phyloP scores from a whole-genome alignment of 371 early-diverging fungal genomes.

The Actinomucor elegans region DNA sequence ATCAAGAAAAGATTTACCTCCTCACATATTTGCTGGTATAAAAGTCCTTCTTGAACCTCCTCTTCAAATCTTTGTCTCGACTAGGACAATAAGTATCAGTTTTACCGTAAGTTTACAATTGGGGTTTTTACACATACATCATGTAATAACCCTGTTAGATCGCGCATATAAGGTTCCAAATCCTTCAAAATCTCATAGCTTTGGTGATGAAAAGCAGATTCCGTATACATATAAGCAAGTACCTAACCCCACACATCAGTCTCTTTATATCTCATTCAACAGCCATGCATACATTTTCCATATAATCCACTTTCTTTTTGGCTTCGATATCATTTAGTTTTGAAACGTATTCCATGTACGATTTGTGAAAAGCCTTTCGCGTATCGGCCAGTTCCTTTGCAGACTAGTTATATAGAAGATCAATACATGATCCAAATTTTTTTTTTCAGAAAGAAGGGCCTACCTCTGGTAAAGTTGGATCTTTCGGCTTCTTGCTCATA shows the following conservation, averaged over 20 bases:
- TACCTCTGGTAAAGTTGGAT: constrained; percentile 61
- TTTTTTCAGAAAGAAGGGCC: too few relatives aligned
- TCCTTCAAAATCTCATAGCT: constrained; percentile 72
- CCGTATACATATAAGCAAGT: constrained; percentile 71
- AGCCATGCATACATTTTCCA: constrained; percentile 66
- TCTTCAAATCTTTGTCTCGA: constrained; percentile 43
- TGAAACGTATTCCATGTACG: constrained; percentile 67
- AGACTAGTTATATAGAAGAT: constrained; percentile 28
- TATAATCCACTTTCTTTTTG: constrained; percentile 70
- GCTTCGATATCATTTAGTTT: constrained; percentile 68
- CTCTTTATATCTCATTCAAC: too few relatives aligned
- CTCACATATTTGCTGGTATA: constrained; percentile 33
- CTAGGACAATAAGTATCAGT: constrained; percentile 14
- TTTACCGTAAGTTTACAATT: background rate
- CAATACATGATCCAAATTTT: background rate
- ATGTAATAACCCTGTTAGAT: constrained; percentile 56
- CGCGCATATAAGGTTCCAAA: constrained; percentile 75
- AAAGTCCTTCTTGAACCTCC: constrained; percentile 31
- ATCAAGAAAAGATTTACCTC: constrained; percentile 16
- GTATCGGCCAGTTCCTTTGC: constrained; percentile 62
- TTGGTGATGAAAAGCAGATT: constrained; percentile 78
- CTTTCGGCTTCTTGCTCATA: constrained; percentile 63
- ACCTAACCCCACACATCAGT: too few relatives aligned
- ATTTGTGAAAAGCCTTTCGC: constrained; percentile 58
- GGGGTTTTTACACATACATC: constrained; percentile 29